phyloP scores from a whole-genome alignment of 208 protist genomes.

The Blastocrithidia nonstop region DNA sequence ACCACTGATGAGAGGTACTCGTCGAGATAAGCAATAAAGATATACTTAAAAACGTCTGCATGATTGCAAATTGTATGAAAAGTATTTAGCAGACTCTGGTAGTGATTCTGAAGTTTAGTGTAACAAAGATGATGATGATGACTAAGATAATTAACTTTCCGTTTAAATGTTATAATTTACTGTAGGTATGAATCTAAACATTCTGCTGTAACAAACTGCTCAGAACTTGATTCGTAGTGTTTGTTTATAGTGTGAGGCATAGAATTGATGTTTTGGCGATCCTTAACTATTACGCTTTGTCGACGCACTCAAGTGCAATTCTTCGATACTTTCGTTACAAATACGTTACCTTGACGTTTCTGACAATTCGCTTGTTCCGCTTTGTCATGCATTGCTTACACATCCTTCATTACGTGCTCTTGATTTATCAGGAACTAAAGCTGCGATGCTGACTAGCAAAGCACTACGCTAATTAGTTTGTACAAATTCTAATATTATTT shows the following conservation, averaged over 20 bases:
- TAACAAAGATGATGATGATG: conserved; percentile 7
- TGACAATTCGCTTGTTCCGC: conserved; percentile 53
- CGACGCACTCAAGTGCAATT: conserved; percentile 62
- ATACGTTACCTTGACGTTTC: conserved; percentile 66
- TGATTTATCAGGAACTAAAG: conserved; percentile 56
- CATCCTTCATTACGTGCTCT: conserved; percentile 46
- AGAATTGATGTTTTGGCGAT: conserved; percentile 38
- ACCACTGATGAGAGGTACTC: no score
- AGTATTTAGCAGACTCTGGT: conserved; percentile 56
- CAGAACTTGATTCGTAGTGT: conserved; percentile 66
- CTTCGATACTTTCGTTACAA: conserved; percentile 64
- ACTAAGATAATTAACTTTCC: conserved; percentile 13
- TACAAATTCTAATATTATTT: conserved; percentile 62
- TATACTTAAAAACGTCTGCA: no score
- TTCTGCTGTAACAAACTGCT: conserved; percentile 62
- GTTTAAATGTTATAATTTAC: conserved; percentile 15
- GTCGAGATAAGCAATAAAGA: no score
- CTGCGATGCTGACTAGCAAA: conserved; percentile 31
- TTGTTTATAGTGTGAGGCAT: conserved; percentile 48
- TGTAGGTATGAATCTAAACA: conserved; percentile 62
- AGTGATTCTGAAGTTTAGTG: no score
- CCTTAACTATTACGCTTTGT: conserved; percentile 60
- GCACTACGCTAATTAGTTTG: conserved; percentile 54
- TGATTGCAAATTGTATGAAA: no score
- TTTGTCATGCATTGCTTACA: conserved; percentile 37